Evolutionary conservation across 2,329 filamentous ascomycete genomes (phyloP).

Genomic region (Lachnellula hyalina): DNA sequence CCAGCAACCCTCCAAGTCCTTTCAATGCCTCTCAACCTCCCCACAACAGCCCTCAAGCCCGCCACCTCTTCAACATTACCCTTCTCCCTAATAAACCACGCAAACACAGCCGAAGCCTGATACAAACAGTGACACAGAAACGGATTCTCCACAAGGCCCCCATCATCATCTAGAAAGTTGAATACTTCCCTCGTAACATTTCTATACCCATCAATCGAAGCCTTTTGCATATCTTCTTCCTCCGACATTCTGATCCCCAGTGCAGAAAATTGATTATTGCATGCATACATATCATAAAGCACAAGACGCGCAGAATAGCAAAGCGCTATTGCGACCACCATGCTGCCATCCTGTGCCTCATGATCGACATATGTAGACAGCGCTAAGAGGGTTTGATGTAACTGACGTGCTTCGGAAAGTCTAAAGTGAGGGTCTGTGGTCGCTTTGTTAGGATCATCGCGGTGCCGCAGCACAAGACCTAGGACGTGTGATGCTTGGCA

Average conservation of each 20-base stretch:
- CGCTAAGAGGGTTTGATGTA: neutral
- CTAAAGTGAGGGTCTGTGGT: neutral
- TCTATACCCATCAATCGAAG: neutral
- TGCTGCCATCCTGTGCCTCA: neutral
- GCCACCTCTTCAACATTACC: neutral
- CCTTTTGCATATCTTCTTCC: conserved; percentile 8
- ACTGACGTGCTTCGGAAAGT: neutral
- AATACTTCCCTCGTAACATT: neutral
- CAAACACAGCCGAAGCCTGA: conserved; percentile 1
- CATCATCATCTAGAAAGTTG: neutral
- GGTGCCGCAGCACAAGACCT: conserved; percentile 1
- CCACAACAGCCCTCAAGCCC: neutral
- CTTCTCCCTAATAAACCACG: conserved; percentile 3
- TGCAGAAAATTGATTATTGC: conserved; percentile 1
- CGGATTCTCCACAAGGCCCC: neutral
- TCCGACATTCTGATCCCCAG: neutral
- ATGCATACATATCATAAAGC: conserved; percentile 7
- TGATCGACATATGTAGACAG: neutral
- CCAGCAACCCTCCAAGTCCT: neutral
- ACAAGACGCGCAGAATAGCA: conserved; percentile 4
- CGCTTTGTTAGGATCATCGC: neutral
- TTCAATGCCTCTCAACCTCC: neutral
- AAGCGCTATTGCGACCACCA: neutral
- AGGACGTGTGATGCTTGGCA: conserved; percentile 1
- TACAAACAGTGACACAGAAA: conserved; percentile 1